Percentiles rank a stretch among this genome's conserved stretches.
phyloP scores from a whole-genome alignment of 495 filamentous ascomycete species.

The Podospora australis region DNA sequence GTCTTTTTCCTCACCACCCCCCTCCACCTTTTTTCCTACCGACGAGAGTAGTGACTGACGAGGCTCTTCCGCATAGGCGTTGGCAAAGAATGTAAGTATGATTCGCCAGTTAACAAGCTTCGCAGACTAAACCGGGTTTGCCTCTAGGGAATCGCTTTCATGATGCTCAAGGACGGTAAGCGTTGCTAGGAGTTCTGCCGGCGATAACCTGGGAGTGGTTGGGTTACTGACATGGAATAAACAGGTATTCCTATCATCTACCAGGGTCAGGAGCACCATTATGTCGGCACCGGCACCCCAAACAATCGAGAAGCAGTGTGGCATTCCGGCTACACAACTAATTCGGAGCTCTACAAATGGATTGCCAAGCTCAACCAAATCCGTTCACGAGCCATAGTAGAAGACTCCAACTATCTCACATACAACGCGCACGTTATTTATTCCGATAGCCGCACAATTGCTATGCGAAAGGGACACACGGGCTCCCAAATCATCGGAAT shows the following conservation, averaged over 20 bases:
- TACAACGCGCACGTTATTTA: slow-evolving; percentile 53
- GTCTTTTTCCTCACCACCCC: too few species aligned
- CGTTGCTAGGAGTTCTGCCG: not conserved
- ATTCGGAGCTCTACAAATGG: slow-evolving; percentile 52
- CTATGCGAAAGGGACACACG: slow-evolving; percentile 56
- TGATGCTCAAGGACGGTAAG: slow-evolving; percentile 55
- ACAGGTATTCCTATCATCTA: slow-evolving; percentile 38
- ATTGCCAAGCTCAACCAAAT: slow-evolving; percentile 50
- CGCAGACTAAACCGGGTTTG: slow-evolving; percentile 22
- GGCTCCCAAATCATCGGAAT: slow-evolving; percentile 53
- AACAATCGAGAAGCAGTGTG: slow-evolving; percentile 70
- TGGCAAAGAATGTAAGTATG: slow-evolving; percentile 24
- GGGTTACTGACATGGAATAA: slow-evolving; percentile 28
- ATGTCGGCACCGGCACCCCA: slow-evolving; percentile 51
- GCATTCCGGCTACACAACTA: slow-evolving; percentile 57
- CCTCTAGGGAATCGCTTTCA: slow-evolving; percentile 65
- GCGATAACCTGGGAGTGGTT: too few species aligned
- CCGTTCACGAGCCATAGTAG: slow-evolving; percentile 48
- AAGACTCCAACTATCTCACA: slow-evolving; percentile 41
- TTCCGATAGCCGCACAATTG: slow-evolving; percentile 50
- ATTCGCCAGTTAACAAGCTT: too few species aligned
- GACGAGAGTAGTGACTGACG: not conserved
- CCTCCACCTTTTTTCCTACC: not conserved
- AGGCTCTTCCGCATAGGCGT: slow-evolving; percentile 1
- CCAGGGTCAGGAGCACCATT: slow-evolving; percentile 67